Evolutionary conservation across 345 rosid species (phyloP).

Genomic region (Pugionium cornutum): DNA sequence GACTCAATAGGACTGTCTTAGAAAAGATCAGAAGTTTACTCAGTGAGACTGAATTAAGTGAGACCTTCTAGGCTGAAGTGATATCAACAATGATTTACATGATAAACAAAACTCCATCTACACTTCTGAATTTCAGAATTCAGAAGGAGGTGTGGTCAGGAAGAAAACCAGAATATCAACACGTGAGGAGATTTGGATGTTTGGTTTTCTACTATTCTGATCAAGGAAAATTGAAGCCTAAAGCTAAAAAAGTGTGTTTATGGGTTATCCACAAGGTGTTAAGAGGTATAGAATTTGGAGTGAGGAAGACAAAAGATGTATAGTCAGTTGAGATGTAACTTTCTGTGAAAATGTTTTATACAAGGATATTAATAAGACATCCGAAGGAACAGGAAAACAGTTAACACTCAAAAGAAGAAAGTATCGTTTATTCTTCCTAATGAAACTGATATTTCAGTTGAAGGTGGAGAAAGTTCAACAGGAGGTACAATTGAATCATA

Average conservation of each 20-base stretch:
- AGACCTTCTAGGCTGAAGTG: background rate
- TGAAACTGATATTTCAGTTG: no score
- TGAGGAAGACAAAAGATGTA: background rate
- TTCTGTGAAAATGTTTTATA: background rate
- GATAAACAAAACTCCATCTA: background rate
- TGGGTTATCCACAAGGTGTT: background rate
- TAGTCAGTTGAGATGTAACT: background rate
- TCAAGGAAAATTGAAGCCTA: background rate
- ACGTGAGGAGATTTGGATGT: background rate
- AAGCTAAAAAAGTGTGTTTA: background rate
- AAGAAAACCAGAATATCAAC: background rate
- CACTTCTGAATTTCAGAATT: background rate
- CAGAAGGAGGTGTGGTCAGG: background rate
- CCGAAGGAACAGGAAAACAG: no score
- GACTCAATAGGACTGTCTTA: background rate
- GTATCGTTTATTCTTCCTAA: no score
- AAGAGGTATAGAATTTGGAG: background rate
- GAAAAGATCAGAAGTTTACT: background rate
- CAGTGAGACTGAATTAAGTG: background rate
- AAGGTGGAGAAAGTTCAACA: no score
- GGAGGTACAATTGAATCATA: no score
- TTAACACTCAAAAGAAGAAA: no score
- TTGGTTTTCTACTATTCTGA: background rate
- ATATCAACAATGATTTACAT: background rate
- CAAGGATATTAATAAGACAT: no score